Evolutionary conservation across 2,329 filamentous ascomycete species (phyloP).

Genomic region (Malbranchea zuffiana): DNA sequence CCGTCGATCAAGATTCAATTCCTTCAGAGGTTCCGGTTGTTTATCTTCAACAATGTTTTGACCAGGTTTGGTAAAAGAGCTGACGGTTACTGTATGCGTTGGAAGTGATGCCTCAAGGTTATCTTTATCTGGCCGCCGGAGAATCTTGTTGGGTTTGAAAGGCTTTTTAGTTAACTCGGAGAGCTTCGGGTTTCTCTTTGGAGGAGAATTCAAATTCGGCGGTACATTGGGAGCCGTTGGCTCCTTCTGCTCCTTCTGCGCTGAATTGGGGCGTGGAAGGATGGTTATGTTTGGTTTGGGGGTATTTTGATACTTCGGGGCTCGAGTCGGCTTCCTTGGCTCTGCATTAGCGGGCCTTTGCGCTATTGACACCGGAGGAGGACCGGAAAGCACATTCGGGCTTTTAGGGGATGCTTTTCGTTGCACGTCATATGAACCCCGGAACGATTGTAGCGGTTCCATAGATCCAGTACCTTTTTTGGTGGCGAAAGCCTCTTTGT

Average conservation of each 20-base stretch:
- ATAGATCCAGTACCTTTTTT: no score
- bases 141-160: conserved; percentile 44
- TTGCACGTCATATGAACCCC: no score
- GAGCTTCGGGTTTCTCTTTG: conserved; percentile 19
- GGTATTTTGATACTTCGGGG: not conserved
- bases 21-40: conserved; percentile 11
- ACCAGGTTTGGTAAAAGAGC: conserved; percentile 17
- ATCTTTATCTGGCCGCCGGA: conserved; percentile 39
- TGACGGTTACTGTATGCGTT: conserved; percentile 19
- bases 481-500: no score
- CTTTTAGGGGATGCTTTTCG: no score
- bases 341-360: no score
- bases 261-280: conserved; percentile 25
- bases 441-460: no score
- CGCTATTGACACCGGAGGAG: no score
- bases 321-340: no score
- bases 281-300: conserved; percentile 23
- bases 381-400: no score
- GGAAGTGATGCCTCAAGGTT: conserved; percentile 24
- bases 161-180: conserved; percentile 35
- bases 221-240: not conserved
- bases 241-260: conserved; percentile 22
- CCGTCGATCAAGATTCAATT: conserved; percentile 26
- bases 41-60: conserved; percentile 11
- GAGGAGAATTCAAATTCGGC: conserved; percentile 7